Conservation (phyloP, 495 filamentous ascomycete species). For the Hypoxylon trugodes region DNA sequence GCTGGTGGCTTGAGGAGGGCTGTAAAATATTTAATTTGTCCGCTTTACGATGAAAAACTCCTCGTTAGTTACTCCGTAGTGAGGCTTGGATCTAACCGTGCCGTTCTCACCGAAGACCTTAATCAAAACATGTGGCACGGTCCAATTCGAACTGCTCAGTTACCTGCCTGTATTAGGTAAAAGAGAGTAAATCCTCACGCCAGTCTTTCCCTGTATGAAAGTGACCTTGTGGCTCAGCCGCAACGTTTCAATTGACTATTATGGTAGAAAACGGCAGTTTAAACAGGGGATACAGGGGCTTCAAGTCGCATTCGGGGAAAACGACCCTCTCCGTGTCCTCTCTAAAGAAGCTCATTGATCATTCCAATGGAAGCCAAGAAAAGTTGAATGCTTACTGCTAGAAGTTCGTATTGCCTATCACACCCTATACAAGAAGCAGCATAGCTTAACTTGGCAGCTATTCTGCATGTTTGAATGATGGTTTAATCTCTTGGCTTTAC, state of each 20-base stretch:
- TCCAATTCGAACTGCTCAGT: no score
- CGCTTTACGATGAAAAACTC: no score
- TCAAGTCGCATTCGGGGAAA: not conserved
- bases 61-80: no score
- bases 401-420: not conserved
- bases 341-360: not conserved
- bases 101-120: no score
- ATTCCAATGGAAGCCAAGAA: not conserved
- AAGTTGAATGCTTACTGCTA: not conserved
- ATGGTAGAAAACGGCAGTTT: not conserved
- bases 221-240: slow-evolving; percentile 2
- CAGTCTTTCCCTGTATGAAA: not conserved
- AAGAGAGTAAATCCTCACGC: no score
- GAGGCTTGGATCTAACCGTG: no score
- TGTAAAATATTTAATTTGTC: no score
- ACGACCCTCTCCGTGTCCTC: not conserved
- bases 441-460: slow-evolving; percentile 12
- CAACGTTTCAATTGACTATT: slow-evolving; percentile 19
- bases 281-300: not conserved
- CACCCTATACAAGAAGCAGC: slow-evolving; percentile 3
- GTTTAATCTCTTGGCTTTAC: slow-evolving; percentile 17
- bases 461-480: slow-evolving; percentile 13
- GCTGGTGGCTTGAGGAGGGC: no score
- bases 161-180: not conserved
- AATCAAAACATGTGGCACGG: no score